These are phyloP conservation scores for Actinomucor elegans DNA, from an alignment of 371 early-diverging fungal genomes.

Conservation along the genomic window DNA sequence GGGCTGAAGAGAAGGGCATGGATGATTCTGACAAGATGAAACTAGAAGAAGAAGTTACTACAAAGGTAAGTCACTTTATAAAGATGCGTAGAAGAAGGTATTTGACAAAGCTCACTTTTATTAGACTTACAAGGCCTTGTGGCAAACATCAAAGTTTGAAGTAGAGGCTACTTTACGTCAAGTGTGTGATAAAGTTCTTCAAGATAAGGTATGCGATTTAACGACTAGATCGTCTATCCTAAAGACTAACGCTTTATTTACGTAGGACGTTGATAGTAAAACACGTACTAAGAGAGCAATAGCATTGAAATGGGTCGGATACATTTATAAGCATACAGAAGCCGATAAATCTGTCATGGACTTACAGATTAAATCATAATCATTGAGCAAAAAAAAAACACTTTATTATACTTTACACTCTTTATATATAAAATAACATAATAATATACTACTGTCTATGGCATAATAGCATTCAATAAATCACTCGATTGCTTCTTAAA, in stretches of 20 bases:
- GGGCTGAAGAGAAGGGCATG: constrained; percentile 81
- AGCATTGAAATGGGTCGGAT: constrained; percentile 47
- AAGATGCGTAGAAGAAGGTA: background rate
- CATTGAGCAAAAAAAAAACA: too few species aligned
- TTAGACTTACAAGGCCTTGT: constrained; percentile 86
- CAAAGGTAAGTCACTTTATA: constrained; percentile 34
- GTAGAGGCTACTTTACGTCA: constrained; percentile 84
- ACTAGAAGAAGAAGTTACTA: constrained; percentile 74
- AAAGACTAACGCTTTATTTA: background rate
- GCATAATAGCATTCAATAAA: constrained; percentile 29
- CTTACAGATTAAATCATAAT: constrained; percentile 23
- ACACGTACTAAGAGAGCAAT: constrained; percentile 42
- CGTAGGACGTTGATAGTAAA: constrained; percentile 33
- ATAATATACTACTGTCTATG: constrained; percentile 4
- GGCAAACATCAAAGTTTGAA: constrained; percentile 93
- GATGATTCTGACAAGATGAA: constrained; percentile 63
- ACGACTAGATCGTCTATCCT: background rate
- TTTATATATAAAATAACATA: background rate
- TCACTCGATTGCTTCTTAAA: constrained; percentile 38
- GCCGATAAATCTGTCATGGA: constrained; percentile 36
- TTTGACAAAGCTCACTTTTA: background rate
- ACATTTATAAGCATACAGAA: constrained; percentile 48
- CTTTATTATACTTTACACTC: background rate
- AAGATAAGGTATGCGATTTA: constrained; percentile 51
- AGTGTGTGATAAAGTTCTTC: constrained; percentile 84